Conservation (phyloP, 768 basidiomycete genomes). For the Trametes gibbosa region DNA sequence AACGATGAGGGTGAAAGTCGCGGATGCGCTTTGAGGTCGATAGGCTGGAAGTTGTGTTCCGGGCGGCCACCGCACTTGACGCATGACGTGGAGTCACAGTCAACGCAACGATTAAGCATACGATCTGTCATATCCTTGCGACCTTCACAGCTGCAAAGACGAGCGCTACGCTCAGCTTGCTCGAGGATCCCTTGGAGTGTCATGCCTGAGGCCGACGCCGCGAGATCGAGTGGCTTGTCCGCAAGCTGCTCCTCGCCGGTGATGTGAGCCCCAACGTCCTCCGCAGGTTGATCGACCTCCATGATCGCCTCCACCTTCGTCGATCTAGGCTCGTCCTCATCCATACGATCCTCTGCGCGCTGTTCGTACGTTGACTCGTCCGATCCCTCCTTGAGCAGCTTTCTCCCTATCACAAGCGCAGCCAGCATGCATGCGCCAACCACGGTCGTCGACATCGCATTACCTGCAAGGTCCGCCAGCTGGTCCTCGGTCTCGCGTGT, state of each 20-base stretch:
- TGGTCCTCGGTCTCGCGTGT: constrained; percentile 94
- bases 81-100: constrained; percentile 81
- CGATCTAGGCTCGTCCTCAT: constrained; percentile 34
- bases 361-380: constrained; percentile 69
- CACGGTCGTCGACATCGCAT: constrained; percentile 97
- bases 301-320: constrained; percentile 50
- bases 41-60: constrained; percentile 68
- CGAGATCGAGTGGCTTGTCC: constrained; percentile 66
- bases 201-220: constrained; percentile 46
- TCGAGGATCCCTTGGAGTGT: constrained; percentile 56
- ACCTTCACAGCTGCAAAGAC: constrained; percentile 91
- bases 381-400: constrained; percentile 63
- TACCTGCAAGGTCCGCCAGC: constrained; percentile 90
- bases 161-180: constrained; percentile 65
- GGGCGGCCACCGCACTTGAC: constrained; percentile 87
- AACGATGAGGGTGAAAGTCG: constrained; percentile 76
- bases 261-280: constrained; percentile 50
- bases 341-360: constrained; percentile 39
- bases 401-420: constrained; percentile 66
- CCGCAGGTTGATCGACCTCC: constrained; percentile 23
- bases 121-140: constrained; percentile 71
- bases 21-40: constrained; percentile 49
- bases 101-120: constrained; percentile 62
- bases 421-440: constrained; percentile 88
- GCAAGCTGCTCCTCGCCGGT: constrained; percentile 69